Evolutionary conservation across 1,284 basidiomycete species (phyloP), one percentile per base, ranked within the genome.

Genomic region (Cutaneotrichosporon dermatis): DNA sequence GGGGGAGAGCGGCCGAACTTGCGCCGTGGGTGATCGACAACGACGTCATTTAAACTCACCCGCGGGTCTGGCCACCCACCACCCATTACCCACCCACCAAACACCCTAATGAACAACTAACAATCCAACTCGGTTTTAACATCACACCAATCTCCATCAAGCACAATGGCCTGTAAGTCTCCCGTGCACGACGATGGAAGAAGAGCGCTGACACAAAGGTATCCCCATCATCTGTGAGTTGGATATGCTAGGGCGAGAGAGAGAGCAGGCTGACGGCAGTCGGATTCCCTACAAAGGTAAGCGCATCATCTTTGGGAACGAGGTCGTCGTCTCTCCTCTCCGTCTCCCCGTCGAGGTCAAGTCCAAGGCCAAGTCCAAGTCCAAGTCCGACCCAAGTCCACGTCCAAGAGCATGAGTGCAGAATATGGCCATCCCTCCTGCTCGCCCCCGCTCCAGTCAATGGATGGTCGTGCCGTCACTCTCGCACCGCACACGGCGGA

Each of bases 211-310:
- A 43, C 57, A 33, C 11, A 40, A 25, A 56, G 51, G 73, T 64
- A 75, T 75, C 33, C 73, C 73, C 8, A 59, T 75, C 35, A 68
- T 74, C 42, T 75, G 73, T 75, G 56, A 66, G 72, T 33, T 3
- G n/a, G 40, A 6, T 25, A 15, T 34, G 12, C 33, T 40, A 15
- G 25, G 15, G 16, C 43, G 13, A 12, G 15, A 1, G 43, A 15
- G 33, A 16, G 36, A 4, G 4, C 35, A 25, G 10, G 52, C 56
- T 57, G 39, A 58, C 52, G 40, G 8, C 55, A 76, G 74, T 64
- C 60, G 74, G 74, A 3, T 73, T 71, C 43, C 74, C 74, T 6
- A 72, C 70, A 12, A 76, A 76, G 64, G 74, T 73, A 34, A 49
- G 46, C 9, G 12, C 34, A 49, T 7, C 6, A 35, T 5, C 11